Conservation (phyloP, 139 green algal species). For the Nannochloris sp. region DNA sequence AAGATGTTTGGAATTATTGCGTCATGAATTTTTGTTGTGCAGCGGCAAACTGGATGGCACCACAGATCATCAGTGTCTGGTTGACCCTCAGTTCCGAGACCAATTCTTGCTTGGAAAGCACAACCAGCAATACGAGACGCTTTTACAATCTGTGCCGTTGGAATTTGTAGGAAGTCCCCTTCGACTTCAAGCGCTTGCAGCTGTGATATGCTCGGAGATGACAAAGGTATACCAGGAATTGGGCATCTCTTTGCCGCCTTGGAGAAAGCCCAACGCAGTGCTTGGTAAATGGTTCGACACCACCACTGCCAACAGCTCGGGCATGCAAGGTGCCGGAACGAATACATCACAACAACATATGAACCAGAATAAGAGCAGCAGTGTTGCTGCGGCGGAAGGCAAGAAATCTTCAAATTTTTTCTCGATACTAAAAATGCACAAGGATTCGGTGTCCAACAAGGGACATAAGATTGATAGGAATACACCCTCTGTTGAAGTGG, state of each 20-base stretch:
- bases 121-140: constrained; percentile 30
- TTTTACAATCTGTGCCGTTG: constrained; percentile 28
- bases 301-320: neutral
- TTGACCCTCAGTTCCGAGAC: constrained; percentile 41
- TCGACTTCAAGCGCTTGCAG: constrained; percentile 38
- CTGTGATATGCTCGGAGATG: constrained; percentile 46
- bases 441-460: neutral
- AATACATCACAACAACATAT: neutral
- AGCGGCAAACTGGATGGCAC: constrained; percentile 15
- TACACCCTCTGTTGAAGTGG: neutral
- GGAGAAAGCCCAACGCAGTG: constrained; percentile 38
- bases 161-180: constrained; percentile 52
- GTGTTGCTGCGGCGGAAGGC: too few relatives aligned
- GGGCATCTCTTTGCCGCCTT: constrained; percentile 44
- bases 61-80: constrained; percentile 16
- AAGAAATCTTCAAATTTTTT: constrained; percentile 1
- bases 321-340: neutral
- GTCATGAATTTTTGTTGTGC: constrained; percentile 24
- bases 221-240: constrained; percentile 25
- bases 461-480: neutral
- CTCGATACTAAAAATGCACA: neutral
- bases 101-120: constrained; percentile 48
- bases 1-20: constrained; percentile 28
- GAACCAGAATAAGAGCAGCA: too few relatives aligned
- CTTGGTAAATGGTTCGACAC: constrained; percentile 48